These are phyloP conservation scores for Diospyros kaki DNA, from an alignment of 148 eudicot species.

Conservation along the genomic window DNA sequence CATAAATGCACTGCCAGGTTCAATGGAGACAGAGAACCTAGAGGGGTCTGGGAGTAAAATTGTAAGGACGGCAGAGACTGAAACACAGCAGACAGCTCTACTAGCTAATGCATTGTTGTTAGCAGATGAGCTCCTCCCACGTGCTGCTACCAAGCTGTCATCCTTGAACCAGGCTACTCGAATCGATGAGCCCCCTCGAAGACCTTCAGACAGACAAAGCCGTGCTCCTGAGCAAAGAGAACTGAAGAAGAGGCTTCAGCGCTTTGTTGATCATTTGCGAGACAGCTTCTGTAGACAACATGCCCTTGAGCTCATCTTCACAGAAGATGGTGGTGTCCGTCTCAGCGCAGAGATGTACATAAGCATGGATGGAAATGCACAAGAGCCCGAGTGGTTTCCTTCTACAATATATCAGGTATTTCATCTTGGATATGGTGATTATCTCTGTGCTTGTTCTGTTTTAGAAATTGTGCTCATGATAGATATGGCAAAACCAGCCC, in stretches of 20 bases:
- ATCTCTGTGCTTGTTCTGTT: background rate
- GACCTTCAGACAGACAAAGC: conserved; percentile 45
- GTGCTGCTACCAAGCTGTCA: conserved; percentile 56
- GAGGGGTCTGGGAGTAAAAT: conserved; percentile 57
- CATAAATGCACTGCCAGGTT: conserved; percentile 66
- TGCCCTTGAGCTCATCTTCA: conserved; percentile 81
- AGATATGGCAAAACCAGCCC: background rate
- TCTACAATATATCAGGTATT: conserved; percentile 81
- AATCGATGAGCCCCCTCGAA: conserved; percentile 40
- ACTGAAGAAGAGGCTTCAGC: conserved; percentile 62
- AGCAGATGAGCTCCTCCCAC: conserved; percentile 81
- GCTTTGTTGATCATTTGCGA: conserved; percentile 69
- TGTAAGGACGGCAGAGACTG: conserved; percentile 76
- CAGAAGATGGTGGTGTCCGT: conserved; percentile 73
- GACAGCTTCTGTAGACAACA: conserved; percentile 92
- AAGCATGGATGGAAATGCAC: conserved; percentile 51
- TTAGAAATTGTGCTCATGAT: background rate
- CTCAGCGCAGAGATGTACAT: conserved; percentile 64
- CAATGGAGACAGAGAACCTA: conserved; percentile 55
- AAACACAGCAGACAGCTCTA: conserved; percentile 70
- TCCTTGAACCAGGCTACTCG: conserved; percentile 22
- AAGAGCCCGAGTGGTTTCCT: conserved; percentile 94
- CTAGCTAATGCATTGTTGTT: conserved; percentile 67
- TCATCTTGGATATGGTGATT: background rate
- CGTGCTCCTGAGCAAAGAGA: conserved; percentile 77